Evolutionary conservation across 345 rosid genomes (phyloP), one percentile per base, ranked within the genome.

Genomic region (Ceriops zippeliana): DNA sequence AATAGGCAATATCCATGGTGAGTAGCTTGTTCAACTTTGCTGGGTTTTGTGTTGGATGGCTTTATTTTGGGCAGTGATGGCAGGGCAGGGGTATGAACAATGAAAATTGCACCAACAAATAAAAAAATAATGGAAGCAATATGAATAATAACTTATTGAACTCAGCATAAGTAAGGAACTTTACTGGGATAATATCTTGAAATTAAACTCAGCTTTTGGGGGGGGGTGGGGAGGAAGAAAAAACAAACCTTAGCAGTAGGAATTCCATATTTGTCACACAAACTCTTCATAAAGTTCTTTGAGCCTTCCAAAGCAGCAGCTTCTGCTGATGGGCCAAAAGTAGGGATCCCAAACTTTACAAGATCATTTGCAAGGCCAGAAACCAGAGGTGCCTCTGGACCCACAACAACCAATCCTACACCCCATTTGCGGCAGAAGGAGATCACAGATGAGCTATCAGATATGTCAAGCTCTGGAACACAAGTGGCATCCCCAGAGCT

Each of bases 251-350:
- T 90, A 28, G 97, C 96, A 5, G 99, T 95, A 75, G 99, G 97
- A 79, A 95, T 91, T 42, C 72, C 78, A 69, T 91, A 91, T 66
- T 95, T 91, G 80, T 86, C 89, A 61, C 97, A 95, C 68, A 95
- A 83, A 73, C 61, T 85, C 82, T 91, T 95, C 99, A 90, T 95
- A 75, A 91, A 91, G 80, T 87, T 81, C 80, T 95, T 95, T 62
- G 99, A 95, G 70, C 99, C 97, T 87, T 95, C 97, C 74, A 95
- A 72, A 63, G 96, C 96, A 67, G 97, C 99, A 53, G 99, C 99
- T 83, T 91, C 89, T 9, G 92, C 88, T 37, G 99, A 91, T 59
- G 96, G 96, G 9, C 99, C 99, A 68, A 91, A 91, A 16, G 96
- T 83, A 37, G 91, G 96, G 54, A 91, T 87, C 53, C 90, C 83